Evolutionary conservation across 345 rosid species (phyloP), one percentile per base, ranked within the genome.

Genomic region (Salix exigua): DNA sequence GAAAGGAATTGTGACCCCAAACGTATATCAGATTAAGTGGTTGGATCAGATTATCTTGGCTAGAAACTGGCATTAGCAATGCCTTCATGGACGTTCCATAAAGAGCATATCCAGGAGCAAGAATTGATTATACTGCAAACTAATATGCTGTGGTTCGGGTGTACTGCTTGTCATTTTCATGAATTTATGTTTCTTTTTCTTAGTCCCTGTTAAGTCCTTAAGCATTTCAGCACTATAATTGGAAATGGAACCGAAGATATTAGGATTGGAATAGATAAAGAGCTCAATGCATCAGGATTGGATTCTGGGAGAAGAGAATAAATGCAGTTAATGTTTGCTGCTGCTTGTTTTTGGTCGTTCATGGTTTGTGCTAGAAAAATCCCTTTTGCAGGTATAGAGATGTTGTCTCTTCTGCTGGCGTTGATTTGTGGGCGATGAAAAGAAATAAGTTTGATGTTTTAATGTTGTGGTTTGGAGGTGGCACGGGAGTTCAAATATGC

Each of bases 1-100:
- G 74, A 80, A 66, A 76, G 77, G 51, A 68, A 68, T 40, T 79
- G 71, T 33, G 77, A 76, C 25, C 77, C 74, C 51, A 60, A 66
- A 35, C 60, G 48, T 31, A 12, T 18, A n/a, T n/a, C 37, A 17
- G 61, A 58, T 11, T 75, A 72, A 66, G 35, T 53, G 26, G 30
- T 44, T 74, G 37, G 26, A 73, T 53, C 40, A 17, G 23, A 14
- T 51, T 25, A 40, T 21, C 13, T 1, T 28, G 14, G 38, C 6
- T n/a, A 21, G 14, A 33, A 18, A 30, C 38, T n/a, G 25, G 7
- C 25, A 23, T 55, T 58, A 60, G 14, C 26, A 10, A 10, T 9
- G 11, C 23, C 35, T 60, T 19, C 5, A 42, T 42, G 35, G 23
- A n/a, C 21, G 21, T 4, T 26, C n/a, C 13, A 30, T n/a, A n/a